A percentile compares a stretch with the other conserved stretches of the same genome.
These are phyloP conservation scores for Myriosclerotinia duriaeana DNA, from an alignment of 2,329 filamentous ascomycete genomes.

Conservation along the genomic window DNA sequence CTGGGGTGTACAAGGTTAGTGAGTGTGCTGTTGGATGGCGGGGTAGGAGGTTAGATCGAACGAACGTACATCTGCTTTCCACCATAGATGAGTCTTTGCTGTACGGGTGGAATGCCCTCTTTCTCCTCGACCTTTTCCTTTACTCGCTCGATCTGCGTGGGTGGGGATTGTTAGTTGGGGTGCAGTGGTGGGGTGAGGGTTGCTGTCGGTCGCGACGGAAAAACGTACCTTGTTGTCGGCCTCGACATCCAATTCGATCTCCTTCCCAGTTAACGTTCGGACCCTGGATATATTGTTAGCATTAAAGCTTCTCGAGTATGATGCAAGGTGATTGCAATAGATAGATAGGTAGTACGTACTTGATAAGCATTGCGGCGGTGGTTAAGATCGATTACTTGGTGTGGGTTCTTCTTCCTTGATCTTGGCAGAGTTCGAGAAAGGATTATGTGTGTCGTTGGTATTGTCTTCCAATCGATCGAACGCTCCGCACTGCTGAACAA, in stretches of 20 bases:
- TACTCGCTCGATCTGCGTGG: constrained; percentile 79
- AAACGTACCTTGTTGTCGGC: constrained; percentile 76
- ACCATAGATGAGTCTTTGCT: constrained; percentile 93
- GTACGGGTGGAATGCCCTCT: constrained; percentile 94
- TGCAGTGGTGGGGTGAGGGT: background rate
- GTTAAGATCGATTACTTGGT: background rate
- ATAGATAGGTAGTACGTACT: background rate
- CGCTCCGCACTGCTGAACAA: background rate
- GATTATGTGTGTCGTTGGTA: background rate
- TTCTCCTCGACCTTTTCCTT: constrained; percentile 99
- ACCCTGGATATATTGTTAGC: constrained; percentile 61
- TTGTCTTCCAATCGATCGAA: constrained; percentile 1
- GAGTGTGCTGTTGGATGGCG: background rate
- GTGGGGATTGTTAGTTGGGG: background rate
- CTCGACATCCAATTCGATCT: constrained; percentile 98
- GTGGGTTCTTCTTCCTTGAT: background rate
- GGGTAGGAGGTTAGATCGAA: constrained; percentile 23
- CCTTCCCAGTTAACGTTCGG: constrained; percentile 94
- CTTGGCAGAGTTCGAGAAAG: background rate
- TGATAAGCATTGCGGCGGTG: constrained; percentile 15
- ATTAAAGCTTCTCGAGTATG: background rate
- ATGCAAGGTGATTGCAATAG: background rate
- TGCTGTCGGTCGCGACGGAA: background rate
- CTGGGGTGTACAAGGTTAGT: constrained; percentile 48
- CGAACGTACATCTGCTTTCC: constrained; percentile 89